Conservation (phyloP, 1,284 basidiomycete species). For the Phylloboletellus chloephorus region DNA sequence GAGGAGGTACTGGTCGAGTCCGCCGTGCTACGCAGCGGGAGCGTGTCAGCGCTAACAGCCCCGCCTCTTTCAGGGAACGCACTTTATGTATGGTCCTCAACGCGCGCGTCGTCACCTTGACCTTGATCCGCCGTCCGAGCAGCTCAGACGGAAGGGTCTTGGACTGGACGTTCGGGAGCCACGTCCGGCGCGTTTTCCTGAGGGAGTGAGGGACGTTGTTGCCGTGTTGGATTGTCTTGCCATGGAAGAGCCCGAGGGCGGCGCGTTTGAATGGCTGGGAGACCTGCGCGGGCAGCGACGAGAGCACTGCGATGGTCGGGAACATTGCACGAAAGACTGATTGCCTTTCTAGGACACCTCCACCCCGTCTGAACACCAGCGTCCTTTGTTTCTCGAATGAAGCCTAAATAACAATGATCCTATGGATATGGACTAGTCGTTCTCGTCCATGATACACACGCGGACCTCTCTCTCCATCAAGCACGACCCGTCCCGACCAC, state of each 20-base stretch:
- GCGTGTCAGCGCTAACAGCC: background rate
- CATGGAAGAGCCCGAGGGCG: conserved; percentile 74
- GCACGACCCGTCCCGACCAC: conserved; percentile 18
- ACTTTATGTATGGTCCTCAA: conserved; percentile 79
- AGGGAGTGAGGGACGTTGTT: conserved; percentile 91
- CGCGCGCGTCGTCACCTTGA: conserved; percentile 72
- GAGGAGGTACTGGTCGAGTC: conserved; percentile 75
- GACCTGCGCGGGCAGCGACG: conserved; percentile 30
- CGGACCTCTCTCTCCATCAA: conserved; percentile 1
- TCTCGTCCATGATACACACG: background rate
- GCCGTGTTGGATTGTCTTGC: conserved; percentile 73
- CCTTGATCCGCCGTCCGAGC: conserved; percentile 49
- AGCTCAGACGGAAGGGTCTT: conserved; percentile 68
- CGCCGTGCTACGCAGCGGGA: conserved; percentile 49
- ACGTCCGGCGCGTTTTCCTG: conserved; percentile 85
- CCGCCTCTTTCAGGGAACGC: conserved; percentile 12
- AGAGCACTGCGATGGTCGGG: conserved; percentile 19
- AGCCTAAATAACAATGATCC: too few species aligned
- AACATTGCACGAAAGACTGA: too few species aligned
- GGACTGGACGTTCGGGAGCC: conserved; percentile 82
- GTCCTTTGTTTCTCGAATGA: background rate
- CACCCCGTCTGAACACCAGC: background rate
- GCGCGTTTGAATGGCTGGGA: conserved; percentile 72
- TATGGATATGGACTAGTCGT: too few species aligned
- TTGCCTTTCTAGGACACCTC: too few species aligned